phyloP scores from a whole-genome alignment of 31 red algal species.

The Odonthalia washingtoniensis region DNA sequence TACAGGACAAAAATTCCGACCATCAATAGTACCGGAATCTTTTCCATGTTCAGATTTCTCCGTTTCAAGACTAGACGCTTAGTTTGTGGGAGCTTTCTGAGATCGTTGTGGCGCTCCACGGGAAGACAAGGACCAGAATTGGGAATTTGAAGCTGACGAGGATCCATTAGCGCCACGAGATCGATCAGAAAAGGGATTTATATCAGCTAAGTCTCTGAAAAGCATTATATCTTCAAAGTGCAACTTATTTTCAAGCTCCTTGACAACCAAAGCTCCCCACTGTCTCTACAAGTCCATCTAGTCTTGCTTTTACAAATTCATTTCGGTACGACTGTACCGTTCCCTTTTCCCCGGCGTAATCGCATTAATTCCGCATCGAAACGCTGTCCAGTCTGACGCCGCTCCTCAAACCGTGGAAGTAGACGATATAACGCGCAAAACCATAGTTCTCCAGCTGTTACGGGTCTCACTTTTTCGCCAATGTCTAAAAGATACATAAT shows the following conservation, averaged over 20 bases:
- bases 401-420: constrained; percentile 74
- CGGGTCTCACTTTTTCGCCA: constrained; percentile 74
- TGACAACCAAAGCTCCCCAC: constrained; percentile 43
- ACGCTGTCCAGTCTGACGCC: constrained; percentile 54
- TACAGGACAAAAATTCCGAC: background rate
- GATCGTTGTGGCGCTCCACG: background rate
- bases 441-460: constrained; percentile 72
- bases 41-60: background rate
- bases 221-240: constrained; percentile 44
- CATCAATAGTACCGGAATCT: background rate
- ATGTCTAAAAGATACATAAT: constrained; percentile 90
- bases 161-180: background rate
- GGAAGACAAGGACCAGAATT: background rate
- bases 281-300: too few species aligned
- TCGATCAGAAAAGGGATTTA: background rate
- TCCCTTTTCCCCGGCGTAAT: constrained; percentile 58
- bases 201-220: constrained; percentile 40
- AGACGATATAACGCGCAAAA: constrained; percentile 83
- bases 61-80: background rate
- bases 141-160: background rate
- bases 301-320: too few species aligned
- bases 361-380: constrained; percentile 69
- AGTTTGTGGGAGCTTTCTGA: background rate
- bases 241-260: constrained; percentile 44
- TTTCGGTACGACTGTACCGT: too few species aligned